Evolutionary conservation across 768 basidiomycete species (phyloP).

Genomic region (Serpula lacrymans): DNA sequence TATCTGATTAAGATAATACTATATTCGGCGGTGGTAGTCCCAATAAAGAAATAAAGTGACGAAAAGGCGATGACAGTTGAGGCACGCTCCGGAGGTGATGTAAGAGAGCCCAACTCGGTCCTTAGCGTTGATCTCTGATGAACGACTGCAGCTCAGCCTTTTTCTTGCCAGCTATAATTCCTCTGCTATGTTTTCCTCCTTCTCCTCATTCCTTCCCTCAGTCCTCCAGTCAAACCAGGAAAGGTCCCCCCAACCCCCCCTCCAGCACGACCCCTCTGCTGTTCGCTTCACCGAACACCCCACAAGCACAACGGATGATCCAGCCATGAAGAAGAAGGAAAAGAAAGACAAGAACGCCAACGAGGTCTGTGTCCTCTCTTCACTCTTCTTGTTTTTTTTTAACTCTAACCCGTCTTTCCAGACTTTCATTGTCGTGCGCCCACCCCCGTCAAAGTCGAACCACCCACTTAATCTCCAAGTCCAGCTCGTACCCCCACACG

Average conservation of each 20-base stretch:
- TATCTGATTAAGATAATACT: too few relatives aligned
- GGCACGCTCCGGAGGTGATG: too few relatives aligned
- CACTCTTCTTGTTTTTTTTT: constrained; percentile 2
- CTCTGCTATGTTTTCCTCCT: constrained; percentile 46
- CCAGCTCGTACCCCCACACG: constrained; percentile 72
- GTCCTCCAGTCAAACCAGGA: constrained; percentile 34
- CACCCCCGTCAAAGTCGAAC: constrained; percentile 80
- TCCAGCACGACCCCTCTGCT: constrained; percentile 7
- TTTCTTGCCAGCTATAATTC: constrained; percentile 1
- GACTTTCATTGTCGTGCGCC: constrained; percentile 91
- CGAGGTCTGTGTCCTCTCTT: constrained; percentile 37
- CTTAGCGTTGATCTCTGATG: too few relatives aligned
- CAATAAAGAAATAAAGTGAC: too few relatives aligned
- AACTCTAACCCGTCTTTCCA: constrained; percentile 24
- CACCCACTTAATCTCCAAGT: constrained; percentile 90
- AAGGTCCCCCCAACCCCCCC: constrained; percentile 17
- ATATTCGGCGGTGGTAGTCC: too few relatives aligned
- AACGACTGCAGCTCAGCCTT: constrained; percentile 1
- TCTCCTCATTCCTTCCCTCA: constrained; percentile 49
- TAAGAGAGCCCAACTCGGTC: too few relatives aligned
- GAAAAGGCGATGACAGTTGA: too few relatives aligned
- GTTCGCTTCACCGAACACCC: constrained; percentile 3
- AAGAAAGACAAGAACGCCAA: constrained; percentile 41
- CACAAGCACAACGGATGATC: constrained; percentile 18
- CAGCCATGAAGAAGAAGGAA: constrained; percentile 42